Evolutionary conservation across 139 green algal genomes (phyloP), one percentile per base, ranked within the genome.

Genomic region (Chlorella vulgaris): DNA sequence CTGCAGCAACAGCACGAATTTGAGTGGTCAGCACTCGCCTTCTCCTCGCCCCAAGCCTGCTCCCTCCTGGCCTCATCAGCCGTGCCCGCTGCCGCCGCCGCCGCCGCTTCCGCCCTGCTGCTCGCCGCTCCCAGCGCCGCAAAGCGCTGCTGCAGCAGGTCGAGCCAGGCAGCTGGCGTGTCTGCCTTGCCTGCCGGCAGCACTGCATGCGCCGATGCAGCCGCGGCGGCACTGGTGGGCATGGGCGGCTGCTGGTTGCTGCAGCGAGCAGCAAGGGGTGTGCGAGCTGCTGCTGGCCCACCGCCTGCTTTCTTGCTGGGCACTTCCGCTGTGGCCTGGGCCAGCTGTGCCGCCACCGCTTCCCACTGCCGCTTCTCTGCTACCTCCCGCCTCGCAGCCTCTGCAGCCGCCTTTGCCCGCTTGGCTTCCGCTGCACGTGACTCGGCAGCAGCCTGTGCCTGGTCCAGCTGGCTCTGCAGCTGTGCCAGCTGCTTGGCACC

Each of bases 81-180:
- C 4, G 60, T 39, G 4, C 38, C 62, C 1, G 31, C 76, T 4
- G 76, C 70, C 42, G 65, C 70, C 0, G 53, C 36, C 18, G 73
- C 73, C 35, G 51, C 33, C 18, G 43, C 36, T 31, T 69, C 73
- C 2, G 73, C 65, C 24, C 18, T 33, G 65, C 7, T 33, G 18
- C 65, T 65, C 3, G 65, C 62, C 2, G 31, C 50, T 8, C 50
- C 7, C 50, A 76, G 50, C 26, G 66, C 66, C 0, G 47, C 28
- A 29, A 67, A 83, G 31, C 77, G 63, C 36, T 50, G 50, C 36
- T 76, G 67, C 65, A 83, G 77, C 47, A 76, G 63, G 62, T 76
- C 65, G 24, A 83, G 77, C 77, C 77, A 83, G 36, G 66, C 66
- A 4, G 50, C 29, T 18, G 77, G 77, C 1, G 50, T 76, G 50